Conservation (phyloP, 441 rosid genomes). For the Euphorbia schlechtendalii region DNA sequence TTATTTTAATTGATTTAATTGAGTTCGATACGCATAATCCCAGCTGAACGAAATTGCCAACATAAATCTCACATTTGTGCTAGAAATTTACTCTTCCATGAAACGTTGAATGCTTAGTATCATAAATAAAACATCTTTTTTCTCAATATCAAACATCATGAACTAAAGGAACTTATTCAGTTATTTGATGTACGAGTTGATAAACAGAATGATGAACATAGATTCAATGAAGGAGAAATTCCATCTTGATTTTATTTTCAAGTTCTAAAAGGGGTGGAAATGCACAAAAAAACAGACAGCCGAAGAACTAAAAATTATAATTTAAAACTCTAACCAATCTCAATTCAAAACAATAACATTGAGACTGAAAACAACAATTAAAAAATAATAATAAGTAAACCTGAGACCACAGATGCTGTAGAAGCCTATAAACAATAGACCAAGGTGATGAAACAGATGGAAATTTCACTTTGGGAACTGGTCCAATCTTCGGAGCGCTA, state of each 20-base stretch:
- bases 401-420: slow-evolving; percentile 76
- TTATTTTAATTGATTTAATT: background rate
- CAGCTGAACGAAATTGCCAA: background rate
- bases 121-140: background rate
- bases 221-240: background rate
- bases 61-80: background rate
- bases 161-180: background rate
- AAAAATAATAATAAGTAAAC: slow-evolving; percentile 31
- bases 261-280: background rate
- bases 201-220: background rate
- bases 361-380: background rate
- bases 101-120: background rate
- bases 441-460: slow-evolving; percentile 52
- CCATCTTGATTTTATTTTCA: background rate
- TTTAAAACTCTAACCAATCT: slow-evolving; percentile 3
- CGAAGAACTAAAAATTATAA: background rate
- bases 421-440: slow-evolving; percentile 53
- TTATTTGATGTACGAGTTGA: background rate
- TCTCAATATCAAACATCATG: background rate
- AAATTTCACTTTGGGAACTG: slow-evolving; percentile 29
- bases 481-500: slow-evolving; percentile 40
- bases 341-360: slow-evolving; percentile 4
- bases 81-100: background rate
- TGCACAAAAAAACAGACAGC: background rate
- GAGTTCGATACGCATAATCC: background rate